A percentile compares a stretch with the other conserved stretches of the same genome.
Evolutionary conservation across 495 filamentous ascomycete genomes (phyloP).

Genomic region (Paragyromitra xinjiangensis): DNA sequence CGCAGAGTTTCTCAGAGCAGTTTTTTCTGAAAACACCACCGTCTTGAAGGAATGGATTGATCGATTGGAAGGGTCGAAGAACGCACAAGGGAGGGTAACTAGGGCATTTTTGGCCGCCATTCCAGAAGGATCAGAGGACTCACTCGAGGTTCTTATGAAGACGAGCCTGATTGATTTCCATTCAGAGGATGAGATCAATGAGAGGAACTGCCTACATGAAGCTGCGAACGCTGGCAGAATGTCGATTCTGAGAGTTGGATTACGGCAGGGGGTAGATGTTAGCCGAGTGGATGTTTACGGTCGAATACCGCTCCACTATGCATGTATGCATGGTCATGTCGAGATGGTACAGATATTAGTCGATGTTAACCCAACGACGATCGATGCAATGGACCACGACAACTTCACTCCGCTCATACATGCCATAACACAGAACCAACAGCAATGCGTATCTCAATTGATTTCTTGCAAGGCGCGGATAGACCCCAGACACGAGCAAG

Average conservation of each 20-base stretch:
- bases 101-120: slow-evolving; percentile 88
- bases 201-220: slow-evolving; percentile 94
- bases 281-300: slow-evolving; percentile 89
- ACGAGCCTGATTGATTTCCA: slow-evolving; percentile 85
- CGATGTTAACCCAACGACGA: slow-evolving; percentile 67
- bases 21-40: slow-evolving; percentile 74
- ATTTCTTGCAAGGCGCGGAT: slow-evolving; percentile 77
- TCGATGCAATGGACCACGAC: slow-evolving; percentile 90
- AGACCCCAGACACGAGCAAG: slow-evolving; percentile 80
- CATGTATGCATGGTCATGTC: slow-evolving; percentile 89
- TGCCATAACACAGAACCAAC: slow-evolving; percentile 84
- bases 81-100: slow-evolving; percentile 77
- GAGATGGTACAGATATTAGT: slow-evolving; percentile 82
- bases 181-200: slow-evolving; percentile 95
- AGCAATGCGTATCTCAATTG: slow-evolving; percentile 78
- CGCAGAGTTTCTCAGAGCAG: slow-evolving; percentile 84
- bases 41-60: slow-evolving; percentile 71
- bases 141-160: slow-evolving; percentile 76
- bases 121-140: slow-evolving; percentile 80
- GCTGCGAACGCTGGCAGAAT: slow-evolving; percentile 86
- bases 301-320: slow-evolving; percentile 91
- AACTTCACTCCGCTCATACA: slow-evolving; percentile 97
- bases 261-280: slow-evolving; percentile 76
- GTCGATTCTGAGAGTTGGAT: slow-evolving; percentile 76
- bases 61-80: slow-evolving; percentile 65